Conservation (phyloP, 1,139 yeast genomes). For the Meyerozyma carpophila region DNA sequence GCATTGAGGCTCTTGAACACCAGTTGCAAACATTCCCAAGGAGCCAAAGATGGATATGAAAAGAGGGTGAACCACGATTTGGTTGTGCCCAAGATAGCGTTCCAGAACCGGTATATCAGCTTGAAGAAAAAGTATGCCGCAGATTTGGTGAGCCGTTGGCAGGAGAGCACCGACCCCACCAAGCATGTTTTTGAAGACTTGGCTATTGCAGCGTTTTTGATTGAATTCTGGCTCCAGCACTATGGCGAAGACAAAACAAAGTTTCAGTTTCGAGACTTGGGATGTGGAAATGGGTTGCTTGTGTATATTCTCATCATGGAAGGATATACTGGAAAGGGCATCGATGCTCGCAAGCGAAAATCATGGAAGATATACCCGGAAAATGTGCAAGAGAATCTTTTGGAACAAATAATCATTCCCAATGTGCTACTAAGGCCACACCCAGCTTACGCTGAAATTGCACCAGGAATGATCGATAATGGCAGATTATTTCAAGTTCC, state of each 20-base stretch:
- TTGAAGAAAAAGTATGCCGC: slow-evolving; percentile 81
- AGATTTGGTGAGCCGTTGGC: slow-evolving; percentile 76
- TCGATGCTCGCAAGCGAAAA: slow-evolving; percentile 86
- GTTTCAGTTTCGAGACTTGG: slow-evolving; percentile 80
- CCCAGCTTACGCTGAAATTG: slow-evolving; percentile 48
- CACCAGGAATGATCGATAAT: slow-evolving; percentile 53
- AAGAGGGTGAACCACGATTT: slow-evolving; percentile 86
- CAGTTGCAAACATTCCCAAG: slow-evolving; percentile 75
- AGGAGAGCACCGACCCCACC: slow-evolving; percentile 87
- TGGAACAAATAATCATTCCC: slow-evolving; percentile 80
- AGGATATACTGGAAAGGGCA: slow-evolving; percentile 79
- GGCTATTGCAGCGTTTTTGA: slow-evolving; percentile 90
- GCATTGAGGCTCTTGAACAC: slow-evolving; percentile 78
- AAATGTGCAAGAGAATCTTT: slow-evolving; percentile 49
- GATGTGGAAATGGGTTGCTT: slow-evolving; percentile 92
- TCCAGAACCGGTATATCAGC: slow-evolving; percentile 77
- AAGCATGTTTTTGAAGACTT: slow-evolving; percentile 96
- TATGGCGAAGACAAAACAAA: slow-evolving; percentile 40
- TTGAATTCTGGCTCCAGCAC: slow-evolving; percentile 75
- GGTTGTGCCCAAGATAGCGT: slow-evolving; percentile 75
- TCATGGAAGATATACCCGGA: slow-evolving; percentile 78
- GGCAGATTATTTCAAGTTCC: slow-evolving; percentile 56
- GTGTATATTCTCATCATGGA: slow-evolving; percentile 72
- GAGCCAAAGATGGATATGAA: slow-evolving; percentile 78
- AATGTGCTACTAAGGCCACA: slow-evolving; percentile 62